Base-by-base conservation (phyloP, 106 monocot genomes). In the Dendrobium chrysotoxum region DNA sequence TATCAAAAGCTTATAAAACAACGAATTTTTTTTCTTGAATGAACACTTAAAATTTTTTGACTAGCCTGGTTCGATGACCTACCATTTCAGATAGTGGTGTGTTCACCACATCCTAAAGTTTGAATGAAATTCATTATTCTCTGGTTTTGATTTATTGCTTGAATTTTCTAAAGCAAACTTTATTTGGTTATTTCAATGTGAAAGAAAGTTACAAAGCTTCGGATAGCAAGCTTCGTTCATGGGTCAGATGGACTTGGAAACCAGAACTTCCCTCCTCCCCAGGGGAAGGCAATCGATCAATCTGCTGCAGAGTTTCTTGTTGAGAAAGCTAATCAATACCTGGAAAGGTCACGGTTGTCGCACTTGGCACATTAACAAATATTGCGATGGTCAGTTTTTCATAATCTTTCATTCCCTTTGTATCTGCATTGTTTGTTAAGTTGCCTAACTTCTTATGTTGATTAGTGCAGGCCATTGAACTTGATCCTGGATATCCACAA, bases 171-270 rank as follows among this genome's bases (percentile, higher is more conserved):
- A 40, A 20, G 42, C 4, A 12, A 17, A 72, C 55, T 30, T 40
- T 28, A 42, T 75, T 66, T 81, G 41, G 61, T 40, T 80, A 77
- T 68, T 45, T 79, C 6, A 23, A 75, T 88, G 38, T 75, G 75
- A 78, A 86, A 99, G 98, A 92, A 99, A 90, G 86, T 42, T 67
- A 87, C 84, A 65, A 99, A 95, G 83, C 89, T 93, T 73, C 89
- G 98, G 28, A 91, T 93, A 50, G 98, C 95, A 42, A 81, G 82
- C 79, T 99, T 99, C 82, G 95, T 95, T 76, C 98, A 99, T 84
- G 98, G 98, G 64, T 75, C 88, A 28, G 95, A 99, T 84, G 98
- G 98, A 46, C 89, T 99, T 82, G 98, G 98, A 80, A 99, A 99
- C 74, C 98, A 92, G 65, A 93, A 95, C 79, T 99, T 99, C 53